Conservation (phyloP, 2,329 filamentous ascomycete species). For the Colletotrichum noveboracense region DNA sequence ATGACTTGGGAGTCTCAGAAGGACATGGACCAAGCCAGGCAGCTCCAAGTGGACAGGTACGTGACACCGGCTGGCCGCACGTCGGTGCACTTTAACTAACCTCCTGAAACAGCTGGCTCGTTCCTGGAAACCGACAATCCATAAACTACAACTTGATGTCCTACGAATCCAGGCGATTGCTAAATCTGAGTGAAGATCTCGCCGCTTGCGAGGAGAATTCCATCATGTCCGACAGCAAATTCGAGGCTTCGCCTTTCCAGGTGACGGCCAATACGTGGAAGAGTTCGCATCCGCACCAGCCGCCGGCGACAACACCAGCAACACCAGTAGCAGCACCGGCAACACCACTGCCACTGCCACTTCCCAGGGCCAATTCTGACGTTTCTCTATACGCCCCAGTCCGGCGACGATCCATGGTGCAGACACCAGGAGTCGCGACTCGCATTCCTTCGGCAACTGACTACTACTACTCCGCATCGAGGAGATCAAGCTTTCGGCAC, state of each 20-base stretch:
- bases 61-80: background rate
- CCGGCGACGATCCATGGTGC: constrained; percentile 52
- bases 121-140: constrained; percentile 39
- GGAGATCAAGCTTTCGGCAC: constrained; percentile 39
- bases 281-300: constrained; percentile 36
- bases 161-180: constrained; percentile 49
- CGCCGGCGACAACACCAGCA: background rate
- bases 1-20: constrained; percentile 22
- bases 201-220: constrained; percentile 34
- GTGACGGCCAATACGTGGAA: constrained; percentile 40
- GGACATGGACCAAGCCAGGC: constrained; percentile 22
- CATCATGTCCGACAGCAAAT: constrained; percentile 37
- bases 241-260: constrained; percentile 30
- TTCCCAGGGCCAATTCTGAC: constrained; percentile 49
- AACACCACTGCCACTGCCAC: constrained; percentile 22
- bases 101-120: constrained; percentile 32
- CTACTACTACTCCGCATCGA: constrained; percentile 15
- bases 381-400: constrained; percentile 51
- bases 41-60: constrained; percentile 21
- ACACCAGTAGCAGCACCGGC: background rate
- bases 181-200: constrained; percentile 42
- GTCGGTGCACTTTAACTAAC: background rate
- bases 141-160: constrained; percentile 48
- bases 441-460: constrained; percentile 28
- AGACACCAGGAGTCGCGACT: constrained; percentile 56